Conservation (phyloP, 192 early-diverging fungal species). For the Backusella australiensis region DNA sequence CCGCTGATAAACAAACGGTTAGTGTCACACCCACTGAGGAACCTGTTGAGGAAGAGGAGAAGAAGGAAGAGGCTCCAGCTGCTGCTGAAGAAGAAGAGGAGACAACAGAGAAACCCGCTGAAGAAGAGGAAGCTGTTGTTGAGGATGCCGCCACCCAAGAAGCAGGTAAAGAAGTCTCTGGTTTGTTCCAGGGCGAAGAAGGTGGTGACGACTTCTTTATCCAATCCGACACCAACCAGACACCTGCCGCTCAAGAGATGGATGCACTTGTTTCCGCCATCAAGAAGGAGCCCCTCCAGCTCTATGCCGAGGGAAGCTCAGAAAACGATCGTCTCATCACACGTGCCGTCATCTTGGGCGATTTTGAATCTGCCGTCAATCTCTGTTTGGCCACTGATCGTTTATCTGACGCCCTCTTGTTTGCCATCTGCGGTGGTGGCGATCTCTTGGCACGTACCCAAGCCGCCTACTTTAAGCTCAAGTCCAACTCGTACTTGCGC, state of each 20-base stretch:
- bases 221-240: background rate
- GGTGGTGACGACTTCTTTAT: conserved; percentile 20
- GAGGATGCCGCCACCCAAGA: conserved; percentile 1
- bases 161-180: conserved; percentile 8
- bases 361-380: conserved; percentile 90
- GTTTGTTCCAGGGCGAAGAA: conserved; percentile 10
- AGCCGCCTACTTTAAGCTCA: conserved; percentile 76
- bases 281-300: conserved; percentile 38
- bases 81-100: conserved; percentile 17
- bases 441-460: conserved; percentile 31
- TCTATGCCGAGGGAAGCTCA: conserved; percentile 56
- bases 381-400: conserved; percentile 81
- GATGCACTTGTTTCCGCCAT: conserved; percentile 10
- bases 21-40: background rate
- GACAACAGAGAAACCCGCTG: conserved; percentile 24
- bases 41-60: conserved; percentile 12
- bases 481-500: conserved; percentile 73
- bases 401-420: conserved; percentile 62
- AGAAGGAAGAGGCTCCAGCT: background rate
- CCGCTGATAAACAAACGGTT: conserved; percentile 19
- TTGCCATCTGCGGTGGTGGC: conserved; percentile 84
- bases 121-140: conserved; percentile 35
- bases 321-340: conserved; percentile 85
- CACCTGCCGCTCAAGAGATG: background rate
- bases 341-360: conserved; percentile 81